These are phyloP conservation scores for Chytriomyces sp. DNA, from an alignment of 192 early-diverging fungal species.

Conservation along the genomic window DNA sequence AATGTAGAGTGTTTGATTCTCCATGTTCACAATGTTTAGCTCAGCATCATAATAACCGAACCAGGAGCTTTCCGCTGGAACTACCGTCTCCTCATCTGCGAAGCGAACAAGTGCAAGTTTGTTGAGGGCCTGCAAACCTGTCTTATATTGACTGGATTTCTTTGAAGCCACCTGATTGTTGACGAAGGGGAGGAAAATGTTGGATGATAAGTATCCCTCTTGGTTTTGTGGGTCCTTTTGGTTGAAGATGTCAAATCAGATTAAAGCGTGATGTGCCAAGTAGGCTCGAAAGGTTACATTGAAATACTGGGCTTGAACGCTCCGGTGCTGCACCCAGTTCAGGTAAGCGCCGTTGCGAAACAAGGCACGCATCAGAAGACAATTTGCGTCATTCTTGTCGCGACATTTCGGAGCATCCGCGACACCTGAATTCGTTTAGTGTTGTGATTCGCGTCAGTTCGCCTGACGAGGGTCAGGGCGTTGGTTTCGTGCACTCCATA, in stretches of 20 bases:
- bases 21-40: conserved; percentile 28
- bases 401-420: conserved; percentile 80
- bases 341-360: conserved; percentile 81
- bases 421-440: conserved; percentile 41
- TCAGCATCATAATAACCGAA: conserved; percentile 46
- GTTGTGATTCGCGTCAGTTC: neutral
- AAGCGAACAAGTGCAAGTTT: conserved; percentile 83
- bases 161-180: conserved; percentile 71
- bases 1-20: conserved; percentile 40
- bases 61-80: conserved; percentile 50
- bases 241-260: neutral
- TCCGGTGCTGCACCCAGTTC: conserved; percentile 76
- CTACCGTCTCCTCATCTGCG: conserved; percentile 73
- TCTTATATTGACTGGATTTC: conserved; percentile 59
- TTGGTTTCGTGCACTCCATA: neutral
- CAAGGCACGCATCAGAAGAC: conserved; percentile 76
- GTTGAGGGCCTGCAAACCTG: conserved; percentile 64
- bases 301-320: conserved; percentile 95
- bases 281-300: conserved; percentile 51
- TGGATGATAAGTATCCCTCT: conserved; percentile 71
- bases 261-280: neutral
- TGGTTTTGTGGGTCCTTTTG: conserved; percentile 53
- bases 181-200: conserved; percentile 85
- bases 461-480: neutral
- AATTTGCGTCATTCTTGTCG: conserved; percentile 54